Percentiles rank a stretch among this genome's conserved stretches.
These are phyloP conservation scores for Arthrobotrys conoides DNA, from an alignment of 2,329 filamentous ascomycete species.

Conservation along the genomic window DNA sequence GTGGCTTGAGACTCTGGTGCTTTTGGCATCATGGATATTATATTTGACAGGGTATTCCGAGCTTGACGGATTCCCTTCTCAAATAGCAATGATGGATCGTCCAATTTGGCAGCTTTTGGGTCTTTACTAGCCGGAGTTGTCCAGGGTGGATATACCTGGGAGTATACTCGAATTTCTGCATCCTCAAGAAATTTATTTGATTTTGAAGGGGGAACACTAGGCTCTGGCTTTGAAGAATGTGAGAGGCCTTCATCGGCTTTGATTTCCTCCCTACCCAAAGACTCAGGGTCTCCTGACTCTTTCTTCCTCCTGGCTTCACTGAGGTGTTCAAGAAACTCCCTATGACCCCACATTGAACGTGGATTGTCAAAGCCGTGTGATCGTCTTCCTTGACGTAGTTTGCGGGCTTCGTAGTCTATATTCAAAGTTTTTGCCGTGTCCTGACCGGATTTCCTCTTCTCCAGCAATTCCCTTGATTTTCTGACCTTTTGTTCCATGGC, in stretches of 20 bases:
- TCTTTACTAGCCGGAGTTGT: neutral
- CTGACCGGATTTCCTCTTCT: neutral
- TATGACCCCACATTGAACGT: neutral
- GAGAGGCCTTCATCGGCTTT: neutral
- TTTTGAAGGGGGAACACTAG: neutral
- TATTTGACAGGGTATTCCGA: neutral
- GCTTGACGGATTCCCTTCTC: neutral
- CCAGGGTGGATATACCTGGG: neutral
- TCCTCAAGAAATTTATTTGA: neutral
- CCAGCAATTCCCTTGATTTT: neutral
- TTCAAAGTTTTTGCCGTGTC: neutral
- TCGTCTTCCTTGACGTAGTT: neutral
- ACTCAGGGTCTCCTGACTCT: neutral
- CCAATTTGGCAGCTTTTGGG: neutral
- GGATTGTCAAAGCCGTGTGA: neutral
- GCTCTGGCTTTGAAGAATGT: neutral
- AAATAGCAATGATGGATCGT: neutral
- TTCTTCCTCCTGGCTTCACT: neutral
- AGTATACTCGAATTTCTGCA: neutral
- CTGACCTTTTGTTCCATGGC: neutral
- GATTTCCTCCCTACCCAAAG: neutral
- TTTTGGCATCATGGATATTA: neutral
- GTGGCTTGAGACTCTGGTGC: neutral
- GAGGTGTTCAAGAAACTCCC: neutral
- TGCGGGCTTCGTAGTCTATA: neutral